Evolutionary conservation across 306 rosid genomes (phyloP), one percentile per base, ranked within the genome.

Genomic region (Citrullus colocynthis): DNA sequence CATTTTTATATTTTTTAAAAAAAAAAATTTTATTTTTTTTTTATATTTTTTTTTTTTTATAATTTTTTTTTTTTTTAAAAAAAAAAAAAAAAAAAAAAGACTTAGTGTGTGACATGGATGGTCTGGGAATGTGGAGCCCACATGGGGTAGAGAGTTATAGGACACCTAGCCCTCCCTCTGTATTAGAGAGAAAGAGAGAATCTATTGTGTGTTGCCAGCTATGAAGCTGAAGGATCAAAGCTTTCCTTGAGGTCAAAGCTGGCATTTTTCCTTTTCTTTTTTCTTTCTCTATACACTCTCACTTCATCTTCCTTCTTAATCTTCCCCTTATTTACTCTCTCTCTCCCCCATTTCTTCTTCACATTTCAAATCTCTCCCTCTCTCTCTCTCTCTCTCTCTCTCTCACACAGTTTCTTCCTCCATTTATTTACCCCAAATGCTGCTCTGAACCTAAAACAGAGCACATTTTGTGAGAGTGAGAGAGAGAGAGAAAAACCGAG

Each of bases 151-250:
- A 66, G 75, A 28, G 37, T 78, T 37, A 66, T 49, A 61, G 75
- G 81, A 78, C 76, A 66, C 75, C 81, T 78, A 78, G 76, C 34
- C 75, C 76, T 65, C 42, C 66, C 37, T 17, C 62, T 65, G 51
- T 13, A 30, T 17, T 37, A 60, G 78, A 65, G 15, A 65, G 73
- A 65, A 18, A 37, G 79, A 83, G 85, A 77, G 88, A 86, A 86
- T 83, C 82, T 88, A 73, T 66, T 69, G 81, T 80, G 79, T 61
- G 80, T 30, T 89, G 99, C 98, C 98, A 96, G 99, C 98, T 95
- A 86, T 78, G 93, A 78, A 87, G 84, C 81, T 84, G 82, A 84
- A 88, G 93, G 95, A 94, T 86, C 87, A 84, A 90, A 82, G 91
- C 88, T 90, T 90, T 86, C 83, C 58, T 63, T 77, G 54, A 82